Base-by-base conservation (phyloP, 345 rosid genomes). In the Eucalyptus fibrosa region DNA sequence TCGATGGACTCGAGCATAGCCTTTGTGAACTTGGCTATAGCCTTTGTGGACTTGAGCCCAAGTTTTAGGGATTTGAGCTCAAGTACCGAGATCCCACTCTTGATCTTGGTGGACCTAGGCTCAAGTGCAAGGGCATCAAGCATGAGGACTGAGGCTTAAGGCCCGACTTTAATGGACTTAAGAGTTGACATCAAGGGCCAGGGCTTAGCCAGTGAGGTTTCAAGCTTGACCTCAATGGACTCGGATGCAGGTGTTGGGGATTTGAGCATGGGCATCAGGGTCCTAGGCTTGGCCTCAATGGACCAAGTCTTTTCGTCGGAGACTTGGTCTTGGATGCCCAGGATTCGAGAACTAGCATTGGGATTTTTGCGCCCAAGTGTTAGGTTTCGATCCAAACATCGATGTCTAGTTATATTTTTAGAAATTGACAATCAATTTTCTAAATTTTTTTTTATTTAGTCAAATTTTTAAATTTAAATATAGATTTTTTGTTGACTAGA, bases 401-500 rank as follows among this genome's bases (percentile, higher is more conserved):
- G 12, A 56, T 56, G 6, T 24, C 62, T 56, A 56, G 2, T 56
- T 24, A 56, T 23, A 56, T 56, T 56, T 56, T 56, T 56, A 21
- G 62, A 56, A 56, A 56, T 23, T 56, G 62, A 56, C 28, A 23
- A 23, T 8, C 6, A 24, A 56, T 23, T 56, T 9, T 56, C 12
- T 56, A 56, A 9, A 23, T 7, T 7, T 53, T 7, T 53, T 55
- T 21, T 10, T 24, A 24, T 4, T 53, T 0, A 0, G 1, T 53
- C 10, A 53, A 53, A 53, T 53, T 56, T 21, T 24, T 23, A 23
- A 55, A 56, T 56, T 56, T 56, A 56, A 23, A 10, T 24, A 9
- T 56, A 56, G 62, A 5, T 56, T 56, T 56, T 23, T 9, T 1
- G 0, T 56, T 56, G 12, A 56, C 30, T 24, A 56, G 62, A 24